These are phyloP conservation scores for Dioscorea cayenensis DNA, from an alignment of 116 monocot species.

Conservation along the genomic window DNA sequence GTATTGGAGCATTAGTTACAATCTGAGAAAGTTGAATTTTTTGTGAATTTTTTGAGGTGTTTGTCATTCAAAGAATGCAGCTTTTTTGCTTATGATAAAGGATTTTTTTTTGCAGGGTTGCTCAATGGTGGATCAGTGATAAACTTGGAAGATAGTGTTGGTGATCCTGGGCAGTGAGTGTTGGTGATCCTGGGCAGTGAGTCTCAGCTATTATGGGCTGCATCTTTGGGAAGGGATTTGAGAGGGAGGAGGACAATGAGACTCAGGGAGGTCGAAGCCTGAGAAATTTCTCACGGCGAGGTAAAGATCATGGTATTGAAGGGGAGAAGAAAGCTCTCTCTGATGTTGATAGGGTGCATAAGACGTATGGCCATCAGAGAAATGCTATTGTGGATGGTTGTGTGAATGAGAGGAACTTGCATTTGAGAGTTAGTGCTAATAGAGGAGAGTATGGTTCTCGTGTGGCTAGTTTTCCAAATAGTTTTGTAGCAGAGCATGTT, in stretches of 20 bases:
- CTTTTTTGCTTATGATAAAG: not conserved
- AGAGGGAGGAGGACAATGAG: constrained; percentile 20
- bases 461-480: constrained; percentile 35
- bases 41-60: not conserved
- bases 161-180: not conserved
- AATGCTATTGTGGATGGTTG: constrained; percentile 31
- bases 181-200: not conserved
- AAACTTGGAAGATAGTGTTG: not conserved
- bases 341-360: constrained; percentile 14
- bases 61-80: not conserved
- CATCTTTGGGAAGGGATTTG: constrained; percentile 57
- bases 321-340: constrained; percentile 27
- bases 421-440: not conserved
- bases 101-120: not conserved
- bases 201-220: constrained; percentile 65
- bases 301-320: constrained; percentile 6
- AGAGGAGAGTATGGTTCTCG: constrained; percentile 10
- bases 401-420: not conserved
- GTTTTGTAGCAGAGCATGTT: constrained; percentile 50
- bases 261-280: constrained; percentile 23
- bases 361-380: constrained; percentile 24
- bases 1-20: not conserved
- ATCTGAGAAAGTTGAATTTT: not conserved
- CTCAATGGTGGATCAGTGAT: not conserved
- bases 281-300: constrained; percentile 27